Evolutionary conservation across 2,329 filamentous ascomycete genomes (phyloP), one percentile per base, ranked within the genome.

Genomic region (Diaporthe batatas): DNA sequence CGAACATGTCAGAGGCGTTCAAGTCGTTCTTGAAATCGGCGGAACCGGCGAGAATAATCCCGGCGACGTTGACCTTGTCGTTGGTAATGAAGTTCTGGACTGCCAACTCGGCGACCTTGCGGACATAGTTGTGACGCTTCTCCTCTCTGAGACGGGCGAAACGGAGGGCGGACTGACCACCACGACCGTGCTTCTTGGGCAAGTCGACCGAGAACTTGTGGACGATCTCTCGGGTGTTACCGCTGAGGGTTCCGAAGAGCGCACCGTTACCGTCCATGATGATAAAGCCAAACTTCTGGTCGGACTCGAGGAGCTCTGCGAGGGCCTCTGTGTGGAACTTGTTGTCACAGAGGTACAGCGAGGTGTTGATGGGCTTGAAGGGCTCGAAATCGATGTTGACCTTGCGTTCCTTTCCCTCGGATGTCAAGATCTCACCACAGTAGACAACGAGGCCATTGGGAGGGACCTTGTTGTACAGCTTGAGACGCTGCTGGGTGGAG

Each of bases 361-460:
- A 99, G 47, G 96, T 99, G 86, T 99, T 99, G 91, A 99, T 99
- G 75, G 96, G 96, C 89, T 99, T 99, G 90, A 99, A 99, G 42
- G 96, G 96, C 86, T 99, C 96, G 83, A 99, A 99, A 83, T 99
- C 97, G 83, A 99, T 99, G 86, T 99, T 99, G 88, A 99, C 97
- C 89, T 98, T 99, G 81, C 96, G 91, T 87, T 99, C 96, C 86
- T 99, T 99, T 85, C 96, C 96, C 88, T 99, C 96, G 39, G 92
- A 92, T 72, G 96, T 99, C 88, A 99, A 92, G 83, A 99, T 98
- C 98, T 99, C 96, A 92, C 96, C 96, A 84, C 96, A 99, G 90
- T 99, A 99, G 78, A 99, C 93, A 77, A 99, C 96, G 77, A 99
- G 88, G 74, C 96, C 96, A 85, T 99, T 99, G 65, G 96, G 94